Conservation (phyloP, 2,329 filamentous ascomycete species). For the Paecilomyces sp. region DNA sequence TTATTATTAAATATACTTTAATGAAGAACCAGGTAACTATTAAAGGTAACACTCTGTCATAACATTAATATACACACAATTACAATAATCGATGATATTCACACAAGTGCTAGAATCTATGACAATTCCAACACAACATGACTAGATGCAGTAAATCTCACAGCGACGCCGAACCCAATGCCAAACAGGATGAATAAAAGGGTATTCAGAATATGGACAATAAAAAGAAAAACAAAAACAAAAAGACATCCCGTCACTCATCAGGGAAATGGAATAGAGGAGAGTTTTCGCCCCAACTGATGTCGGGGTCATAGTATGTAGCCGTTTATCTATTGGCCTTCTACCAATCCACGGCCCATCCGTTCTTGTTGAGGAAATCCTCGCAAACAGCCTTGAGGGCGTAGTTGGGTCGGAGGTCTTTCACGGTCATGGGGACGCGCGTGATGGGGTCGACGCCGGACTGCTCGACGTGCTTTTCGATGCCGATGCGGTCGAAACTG, state of each 20-base stretch:
- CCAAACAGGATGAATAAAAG: not conserved
- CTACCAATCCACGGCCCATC: constrained; percentile 88
- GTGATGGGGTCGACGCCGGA: constrained; percentile 76
- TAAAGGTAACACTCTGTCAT: not conserved
- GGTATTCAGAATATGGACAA: not conserved
- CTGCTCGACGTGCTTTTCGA: constrained; percentile 76
- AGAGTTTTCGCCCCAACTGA: not conserved
- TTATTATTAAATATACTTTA: not conserved
- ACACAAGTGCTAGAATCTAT: not conserved
- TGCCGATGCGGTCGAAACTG: constrained; percentile 79
- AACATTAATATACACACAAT: not conserved
- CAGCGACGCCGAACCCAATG: not conserved
- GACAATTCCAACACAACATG: not conserved
- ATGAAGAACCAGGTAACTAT: not conserved
- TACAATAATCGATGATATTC: not conserved
- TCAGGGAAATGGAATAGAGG: not conserved
- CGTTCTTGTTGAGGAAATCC: constrained; percentile 78
- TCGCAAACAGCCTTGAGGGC: constrained; percentile 74
- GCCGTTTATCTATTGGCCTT: not conserved
- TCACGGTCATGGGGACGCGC: constrained; percentile 59
- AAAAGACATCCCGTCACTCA: not conserved
- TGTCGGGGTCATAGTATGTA: not conserved
- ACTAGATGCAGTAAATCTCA: not conserved
- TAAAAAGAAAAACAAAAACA: not conserved
- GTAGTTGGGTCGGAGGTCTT: constrained; percentile 74